Evolutionary conservation across 2,329 filamentous ascomycete genomes (phyloP), one percentile per base, ranked within the genome.

Genomic region (Botrytis sinoallii): DNA sequence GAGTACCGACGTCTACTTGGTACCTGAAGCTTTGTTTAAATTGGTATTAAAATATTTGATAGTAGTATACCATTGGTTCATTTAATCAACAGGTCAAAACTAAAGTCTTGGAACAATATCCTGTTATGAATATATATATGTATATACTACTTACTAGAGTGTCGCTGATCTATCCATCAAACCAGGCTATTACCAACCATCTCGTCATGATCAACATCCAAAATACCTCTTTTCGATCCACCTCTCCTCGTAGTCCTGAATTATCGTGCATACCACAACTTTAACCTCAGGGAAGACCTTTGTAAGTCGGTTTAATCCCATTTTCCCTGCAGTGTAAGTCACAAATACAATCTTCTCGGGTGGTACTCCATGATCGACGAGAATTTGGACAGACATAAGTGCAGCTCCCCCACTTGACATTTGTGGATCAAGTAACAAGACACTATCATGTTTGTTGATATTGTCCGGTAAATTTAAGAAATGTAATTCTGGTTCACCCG

Each of bases 371-470:
- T 98, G 95, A 82, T 99, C 96, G 25, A 97, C 90, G 71, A 99
- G 85, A n/a, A 98, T 93, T 80, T 96, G 92, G 60, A 98, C 95
- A 0, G 96, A 94, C 96, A 99, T 99, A 74, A 99, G 85, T 1
- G 89, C 89, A 25, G 90, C 88, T 52, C 95, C 95, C 61, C 96
- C 96, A 75, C 92, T 95, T 40, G 93, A 94, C 92, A 98, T 98
- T 81, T 99, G 96, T 22, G 95, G 91, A 82, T 98, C 96, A 32
- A 98, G 85, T 12, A 99, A 85, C 75, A 99, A 85, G 29, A 99
- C 94, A 68, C 92, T 92, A 77, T 93, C 91, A 80, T 97, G 92
- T 60, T 88, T 83, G 74, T 88, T 84, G 73, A 98, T 92, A 75
- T 93, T 88, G 4, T 88, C 85, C 0, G 93, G 92, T 5, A 99